phyloP scores from a whole-genome alignment of 805 yeast species.

The Metschnikowia colocasiae region DNA sequence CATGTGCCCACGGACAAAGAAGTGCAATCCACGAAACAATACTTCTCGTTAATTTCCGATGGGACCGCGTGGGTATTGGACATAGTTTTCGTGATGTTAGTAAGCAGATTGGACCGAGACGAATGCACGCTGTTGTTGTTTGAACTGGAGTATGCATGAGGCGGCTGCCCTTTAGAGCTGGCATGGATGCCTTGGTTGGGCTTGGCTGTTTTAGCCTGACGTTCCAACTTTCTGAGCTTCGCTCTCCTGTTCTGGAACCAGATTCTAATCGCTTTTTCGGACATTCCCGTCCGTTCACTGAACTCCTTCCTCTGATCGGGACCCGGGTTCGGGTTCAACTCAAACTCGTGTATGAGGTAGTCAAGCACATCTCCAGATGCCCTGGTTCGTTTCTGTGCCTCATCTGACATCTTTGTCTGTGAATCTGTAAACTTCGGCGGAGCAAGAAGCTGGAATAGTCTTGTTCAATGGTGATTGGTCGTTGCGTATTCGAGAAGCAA shows the following conservation, averaged over 20 bases:
- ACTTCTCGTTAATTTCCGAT: conserved; percentile 61
- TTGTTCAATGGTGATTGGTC: neutral
- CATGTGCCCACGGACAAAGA: conserved; percentile 74
- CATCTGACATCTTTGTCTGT: conserved; percentile 17
- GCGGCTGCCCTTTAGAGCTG: conserved; percentile 1
- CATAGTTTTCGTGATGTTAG: conserved; percentile 17
- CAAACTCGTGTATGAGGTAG: conserved; percentile 63
- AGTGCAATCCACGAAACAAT: conserved; percentile 63
- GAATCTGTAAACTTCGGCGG: neutral
- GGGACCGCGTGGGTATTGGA: conserved; percentile 33
- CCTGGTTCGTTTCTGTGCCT: conserved; percentile 51
- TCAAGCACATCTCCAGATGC: conserved; percentile 80
- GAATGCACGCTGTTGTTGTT: conserved; percentile 18
- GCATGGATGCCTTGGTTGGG: neutral
- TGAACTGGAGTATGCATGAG: conserved; percentile 8
- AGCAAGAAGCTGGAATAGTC: neutral
- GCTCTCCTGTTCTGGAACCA: conserved; percentile 93
- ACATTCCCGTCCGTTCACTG: conserved; percentile 70
- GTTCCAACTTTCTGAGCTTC: conserved; percentile 63
- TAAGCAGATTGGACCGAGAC: conserved; percentile 23
- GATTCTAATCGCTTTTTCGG: conserved; percentile 83
- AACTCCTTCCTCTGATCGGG: conserved; percentile 67
- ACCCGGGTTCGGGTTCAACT: conserved; percentile 69
- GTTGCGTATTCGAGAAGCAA: neutral
- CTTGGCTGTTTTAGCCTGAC: conserved; percentile 29